Conservation (phyloP, 192 early-diverging fungal genomes). For the Coemansia sp. region DNA sequence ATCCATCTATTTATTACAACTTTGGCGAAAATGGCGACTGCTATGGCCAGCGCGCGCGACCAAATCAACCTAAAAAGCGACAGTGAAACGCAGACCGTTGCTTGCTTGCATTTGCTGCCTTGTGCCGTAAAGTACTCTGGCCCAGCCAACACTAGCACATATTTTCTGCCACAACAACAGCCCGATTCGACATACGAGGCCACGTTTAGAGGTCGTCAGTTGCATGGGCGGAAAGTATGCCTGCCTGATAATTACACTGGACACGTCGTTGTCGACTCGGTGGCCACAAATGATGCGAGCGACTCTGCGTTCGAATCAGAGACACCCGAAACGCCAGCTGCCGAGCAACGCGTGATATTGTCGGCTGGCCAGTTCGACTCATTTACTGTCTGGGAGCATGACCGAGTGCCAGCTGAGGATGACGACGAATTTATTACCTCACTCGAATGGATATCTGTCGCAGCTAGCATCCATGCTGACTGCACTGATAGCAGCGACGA, state of each 20-base stretch:
- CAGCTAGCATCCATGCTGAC: slow-evolving; percentile 40
- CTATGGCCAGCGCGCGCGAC: slow-evolving; percentile 5
- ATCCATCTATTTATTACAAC: not conserved
- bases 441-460: slow-evolving; percentile 35
- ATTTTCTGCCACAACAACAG: slow-evolving; percentile 27
- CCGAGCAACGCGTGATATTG: slow-evolving; percentile 21
- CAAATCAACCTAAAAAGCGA: slow-evolving; percentile 10
- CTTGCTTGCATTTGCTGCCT: slow-evolving; percentile 24
- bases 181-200: slow-evolving; percentile 21
- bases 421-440: slow-evolving; percentile 39
- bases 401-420: slow-evolving; percentile 33
- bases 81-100: not conserved
- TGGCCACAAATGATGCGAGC: not conserved
- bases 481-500: slow-evolving; percentile 9
- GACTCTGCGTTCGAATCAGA: slow-evolving; percentile 34
- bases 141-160: slow-evolving; percentile 26
- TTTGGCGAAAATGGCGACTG: not conserved
- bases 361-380: slow-evolving; percentile 21
- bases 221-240: slow-evolving; percentile 21
- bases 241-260: slow-evolving; percentile 25
- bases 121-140: slow-evolving; percentile 39
- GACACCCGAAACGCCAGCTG: not conserved
- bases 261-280: slow-evolving; percentile 29
- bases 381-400: slow-evolving; percentile 48
- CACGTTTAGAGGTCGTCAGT: slow-evolving; percentile 43